A percentile compares a stretch with the other conserved stretches of the same genome.
Evolutionary conservation across 306 rosid genomes (phyloP).

Genomic region (Sechiopsis laciniata): DNA sequence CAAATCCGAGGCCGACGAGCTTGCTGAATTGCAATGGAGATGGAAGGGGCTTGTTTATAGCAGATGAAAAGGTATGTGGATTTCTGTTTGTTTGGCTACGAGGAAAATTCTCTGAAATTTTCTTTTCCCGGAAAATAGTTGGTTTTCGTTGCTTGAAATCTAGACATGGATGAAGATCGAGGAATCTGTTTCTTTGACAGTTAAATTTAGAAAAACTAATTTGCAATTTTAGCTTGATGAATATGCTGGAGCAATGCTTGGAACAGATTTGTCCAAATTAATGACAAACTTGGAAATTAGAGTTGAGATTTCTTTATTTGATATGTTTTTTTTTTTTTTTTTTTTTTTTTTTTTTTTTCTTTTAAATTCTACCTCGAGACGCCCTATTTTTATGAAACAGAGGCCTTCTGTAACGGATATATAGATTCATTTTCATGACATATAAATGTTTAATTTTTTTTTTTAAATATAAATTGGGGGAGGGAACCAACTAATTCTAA

Average conservation of each 20-base stretch:
- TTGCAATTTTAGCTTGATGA: background rate
- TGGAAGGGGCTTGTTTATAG: background rate
- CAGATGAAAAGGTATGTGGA: background rate
- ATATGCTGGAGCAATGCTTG: background rate
- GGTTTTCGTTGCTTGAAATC: background rate
- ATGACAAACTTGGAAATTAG: too few species aligned
- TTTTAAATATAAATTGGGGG: too few species aligned
- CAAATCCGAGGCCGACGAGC: conserved; percentile 16
- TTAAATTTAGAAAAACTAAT: background rate
- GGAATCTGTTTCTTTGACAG: background rate
- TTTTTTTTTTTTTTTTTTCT: too few species aligned
- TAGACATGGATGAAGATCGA: background rate
- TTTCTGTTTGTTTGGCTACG: background rate
- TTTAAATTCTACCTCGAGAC: too few species aligned
- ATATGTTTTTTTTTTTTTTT: too few species aligned
- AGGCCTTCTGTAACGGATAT: too few species aligned
- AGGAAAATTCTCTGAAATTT: conserved; percentile 12
- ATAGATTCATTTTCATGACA: too few species aligned
- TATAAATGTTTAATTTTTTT: too few species aligned
- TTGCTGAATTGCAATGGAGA: background rate
- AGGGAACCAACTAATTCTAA: too few species aligned
- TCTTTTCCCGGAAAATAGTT: conserved; percentile 16
- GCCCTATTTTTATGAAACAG: too few species aligned
- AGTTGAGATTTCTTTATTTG: too few species aligned
- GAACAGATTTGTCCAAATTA: too few species aligned